phyloP scores from a whole-genome alignment of 2,329 filamentous ascomycete species.

The Trematosphaeria pertusa region DNA sequence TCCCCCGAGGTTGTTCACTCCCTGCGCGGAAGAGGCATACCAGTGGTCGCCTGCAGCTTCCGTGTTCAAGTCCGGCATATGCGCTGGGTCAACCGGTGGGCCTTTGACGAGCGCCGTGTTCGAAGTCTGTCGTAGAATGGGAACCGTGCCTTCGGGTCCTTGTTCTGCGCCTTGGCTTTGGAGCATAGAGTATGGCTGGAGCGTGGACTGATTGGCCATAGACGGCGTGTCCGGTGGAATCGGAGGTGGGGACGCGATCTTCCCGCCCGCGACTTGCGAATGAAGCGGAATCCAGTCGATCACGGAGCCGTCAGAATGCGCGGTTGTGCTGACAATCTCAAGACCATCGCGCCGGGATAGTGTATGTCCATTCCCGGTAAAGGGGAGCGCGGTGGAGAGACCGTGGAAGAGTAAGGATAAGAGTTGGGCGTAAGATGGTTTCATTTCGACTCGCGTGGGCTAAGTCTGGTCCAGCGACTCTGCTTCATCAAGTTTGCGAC shows the following conservation, averaged over 20 bases:
- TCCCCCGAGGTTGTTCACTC: constrained; percentile 18
- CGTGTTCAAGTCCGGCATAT: not conserved
- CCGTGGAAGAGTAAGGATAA: constrained; percentile 2
- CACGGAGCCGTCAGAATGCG: constrained; percentile 11
- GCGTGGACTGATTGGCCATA: constrained; percentile 7
- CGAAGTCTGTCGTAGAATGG: constrained; percentile 3
- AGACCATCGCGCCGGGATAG: too few relatives aligned
- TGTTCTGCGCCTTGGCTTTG: constrained; percentile 3
- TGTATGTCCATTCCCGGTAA: constrained; percentile 1
- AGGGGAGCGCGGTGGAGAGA: constrained; percentile 5
- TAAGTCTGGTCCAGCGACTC: too few relatives aligned
- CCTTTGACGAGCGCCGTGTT: not conserved
- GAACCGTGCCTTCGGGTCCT: constrained; percentile 19
- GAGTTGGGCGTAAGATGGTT: too few relatives aligned
- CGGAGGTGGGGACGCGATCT: constrained; percentile 17
- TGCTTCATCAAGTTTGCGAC: too few relatives aligned
- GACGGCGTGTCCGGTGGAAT: constrained; percentile 8
- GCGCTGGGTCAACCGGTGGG: not conserved
- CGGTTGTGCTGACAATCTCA: constrained; percentile 15
- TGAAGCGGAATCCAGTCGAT: constrained; percentile 18
- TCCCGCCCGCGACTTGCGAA: constrained; percentile 14
- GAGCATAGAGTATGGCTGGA: constrained; percentile 9
- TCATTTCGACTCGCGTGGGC: too few relatives aligned
- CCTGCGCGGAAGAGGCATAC: constrained; percentile 21
- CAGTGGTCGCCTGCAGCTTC: constrained; percentile 20